Base-by-base conservation (phyloP, 208 protist species). In the Leptomonas seymouri region DNA sequence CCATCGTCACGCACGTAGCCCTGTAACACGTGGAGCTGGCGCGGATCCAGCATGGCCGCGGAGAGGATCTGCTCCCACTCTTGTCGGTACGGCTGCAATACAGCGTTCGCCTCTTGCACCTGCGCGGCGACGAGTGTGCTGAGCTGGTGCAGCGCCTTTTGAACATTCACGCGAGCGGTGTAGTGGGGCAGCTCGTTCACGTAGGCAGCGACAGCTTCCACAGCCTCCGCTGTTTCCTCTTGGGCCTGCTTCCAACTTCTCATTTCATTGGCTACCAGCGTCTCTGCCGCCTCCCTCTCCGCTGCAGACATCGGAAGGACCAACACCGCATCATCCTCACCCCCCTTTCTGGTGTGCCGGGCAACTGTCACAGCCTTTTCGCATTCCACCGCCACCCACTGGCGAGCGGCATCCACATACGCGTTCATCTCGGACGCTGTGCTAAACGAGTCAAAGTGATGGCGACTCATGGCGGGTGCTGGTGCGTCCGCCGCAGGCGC, bases 341-440 rank as follows among this genome's bases (percentile, higher is more conserved):
- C 20, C 23, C 27, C 34, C 36, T 5, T 48, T 15, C 11, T 31
- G 54, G 7, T 39, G 31, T 30, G 46, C 30, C 3, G 41, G 44
- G 27, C n/a, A 23, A 31, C 30, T 5, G 28, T 63, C 6, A 28
- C 28, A 16, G 39, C 64, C 3, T 27, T 60, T 42, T 77, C 71
- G 44, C 71, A 77, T 44, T 77, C 71, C 31, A 77, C 64, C 14
- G 63, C 57, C 14, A 77, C 65, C 71, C 46, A 67, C 57, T 58
- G 63, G 21, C 64, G 71, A 28, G 71, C 71, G 23, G 46, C 64
- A 3, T 28, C n/a, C 34, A 77, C 25, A 49, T 60, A 67, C 46
- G 36, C 30, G 16, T 46, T 30, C 36, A 45, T 34, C 7, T 67
- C 61, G 15, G 25, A n/a, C 16, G 31, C 49, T 1, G 49, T 34